Evolutionary conservation across 23 red algal genomes (phyloP).

Genomic region (Agarophyton chilense): DNA sequence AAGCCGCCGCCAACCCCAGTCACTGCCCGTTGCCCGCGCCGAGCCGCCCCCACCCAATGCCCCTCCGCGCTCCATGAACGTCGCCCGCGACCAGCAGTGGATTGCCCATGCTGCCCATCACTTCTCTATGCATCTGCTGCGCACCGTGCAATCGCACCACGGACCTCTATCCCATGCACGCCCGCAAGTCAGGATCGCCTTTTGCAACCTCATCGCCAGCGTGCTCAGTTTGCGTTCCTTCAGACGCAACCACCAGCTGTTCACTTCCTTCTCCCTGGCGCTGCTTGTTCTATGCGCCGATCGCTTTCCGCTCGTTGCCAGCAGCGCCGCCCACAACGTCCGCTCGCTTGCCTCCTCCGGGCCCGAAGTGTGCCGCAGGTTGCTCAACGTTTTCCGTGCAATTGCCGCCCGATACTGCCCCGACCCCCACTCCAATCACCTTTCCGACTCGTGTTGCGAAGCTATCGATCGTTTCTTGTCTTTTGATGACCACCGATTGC

Average conservation of each 20-base stretch:
- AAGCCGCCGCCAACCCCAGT: too few relatives aligned
- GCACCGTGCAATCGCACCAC: neutral
- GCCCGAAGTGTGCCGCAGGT: neutral
- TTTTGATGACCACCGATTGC: neutral
- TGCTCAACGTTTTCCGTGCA: neutral
- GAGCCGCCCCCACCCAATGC: neutral
- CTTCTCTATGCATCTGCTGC: neutral
- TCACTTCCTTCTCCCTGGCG: neutral
- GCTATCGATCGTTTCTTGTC: neutral
- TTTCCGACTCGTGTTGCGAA: neutral
- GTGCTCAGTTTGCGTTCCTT: neutral
- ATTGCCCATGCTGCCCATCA: neutral
- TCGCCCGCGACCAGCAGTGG: neutral
- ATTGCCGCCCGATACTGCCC: neutral
- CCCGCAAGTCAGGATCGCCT: neutral
- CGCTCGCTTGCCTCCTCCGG: neutral
- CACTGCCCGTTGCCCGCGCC: too few relatives aligned
- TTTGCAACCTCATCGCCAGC: neutral
- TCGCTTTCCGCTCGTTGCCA: neutral
- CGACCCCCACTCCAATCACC: neutral
- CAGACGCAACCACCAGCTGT: neutral
- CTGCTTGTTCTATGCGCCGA: conserved; percentile 5
- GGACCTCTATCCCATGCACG: neutral
- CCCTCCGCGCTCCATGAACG: neutral
- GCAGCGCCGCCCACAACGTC: neutral